phyloP scores from a whole-genome alignment of 164 flowering plant species.

The Aristolochia californica region DNA sequence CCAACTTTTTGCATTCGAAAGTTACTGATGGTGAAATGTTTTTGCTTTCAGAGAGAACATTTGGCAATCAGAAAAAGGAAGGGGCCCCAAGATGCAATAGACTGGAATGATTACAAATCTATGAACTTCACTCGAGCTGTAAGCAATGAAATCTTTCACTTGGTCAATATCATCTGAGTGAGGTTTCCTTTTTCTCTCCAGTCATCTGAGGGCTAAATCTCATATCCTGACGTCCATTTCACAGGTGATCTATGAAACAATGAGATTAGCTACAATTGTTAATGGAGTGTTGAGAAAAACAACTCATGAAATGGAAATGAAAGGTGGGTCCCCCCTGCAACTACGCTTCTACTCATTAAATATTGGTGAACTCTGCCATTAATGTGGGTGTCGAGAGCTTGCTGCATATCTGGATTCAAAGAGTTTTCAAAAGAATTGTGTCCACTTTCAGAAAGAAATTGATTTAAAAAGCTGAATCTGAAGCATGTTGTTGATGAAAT shows the following conservation, averaged over 20 bases:
- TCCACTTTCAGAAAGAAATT: background rate
- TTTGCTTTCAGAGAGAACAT: conserved; percentile 32
- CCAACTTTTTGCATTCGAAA: background rate
- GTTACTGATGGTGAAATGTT: background rate
- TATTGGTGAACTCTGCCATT: background rate
- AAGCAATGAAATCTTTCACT: conserved; percentile 1
- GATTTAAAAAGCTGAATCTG: background rate
- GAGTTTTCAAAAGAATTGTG: background rate
- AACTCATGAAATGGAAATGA: conserved; percentile 33
- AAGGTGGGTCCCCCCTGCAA: conserved; percentile 25
- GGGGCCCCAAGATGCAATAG: conserved; percentile 25
- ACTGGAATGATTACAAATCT: conserved; percentile 38
- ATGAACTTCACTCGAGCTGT: conserved; percentile 51
- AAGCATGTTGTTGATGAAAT: background rate
- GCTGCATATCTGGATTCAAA: background rate
- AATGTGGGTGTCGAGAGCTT: background rate
- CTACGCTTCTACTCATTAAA: too few relatives aligned
- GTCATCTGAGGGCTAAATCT: background rate
- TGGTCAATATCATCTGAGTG: background rate
- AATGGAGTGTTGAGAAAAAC: conserved; percentile 45
- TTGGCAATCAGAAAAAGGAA: conserved; percentile 28
- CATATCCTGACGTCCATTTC: background rate
- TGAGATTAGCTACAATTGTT: conserved; percentile 39
- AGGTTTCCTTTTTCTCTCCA: too few relatives aligned
- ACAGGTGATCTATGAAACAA: conserved; percentile 43